Conservation (phyloP, 2,329 filamentous ascomycete species). For the Immersiporthe knoxdaviesiana region DNA sequence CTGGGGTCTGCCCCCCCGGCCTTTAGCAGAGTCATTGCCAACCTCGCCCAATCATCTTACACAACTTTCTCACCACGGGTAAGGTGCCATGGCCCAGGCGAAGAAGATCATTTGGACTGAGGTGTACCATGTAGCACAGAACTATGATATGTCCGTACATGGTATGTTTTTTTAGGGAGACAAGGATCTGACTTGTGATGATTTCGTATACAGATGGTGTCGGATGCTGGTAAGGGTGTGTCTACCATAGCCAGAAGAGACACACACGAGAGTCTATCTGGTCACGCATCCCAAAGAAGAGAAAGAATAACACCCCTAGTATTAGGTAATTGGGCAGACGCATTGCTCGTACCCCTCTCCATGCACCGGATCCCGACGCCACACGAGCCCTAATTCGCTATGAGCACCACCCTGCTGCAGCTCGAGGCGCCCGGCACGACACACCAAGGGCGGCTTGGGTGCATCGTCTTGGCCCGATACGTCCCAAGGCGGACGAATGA, state of each 20-base stretch:
- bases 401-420: background rate
- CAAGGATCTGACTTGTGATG: background rate
- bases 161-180: background rate
- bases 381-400: background rate
- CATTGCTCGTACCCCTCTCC: background rate
- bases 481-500: constrained; percentile 1
- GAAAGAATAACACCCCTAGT: background rate
- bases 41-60: constrained; percentile 29
- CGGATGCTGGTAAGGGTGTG: background rate
- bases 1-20: constrained; percentile 9
- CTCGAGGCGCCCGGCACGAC: background rate
- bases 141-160: background rate
- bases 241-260: background rate
- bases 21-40: background rate
- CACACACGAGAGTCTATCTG: background rate
- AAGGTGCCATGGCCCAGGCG: background rate
- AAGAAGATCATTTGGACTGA: background rate
- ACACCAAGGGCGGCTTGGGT: background rate
- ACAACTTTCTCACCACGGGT: background rate
- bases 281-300: background rate
- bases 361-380: background rate
- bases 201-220: background rate
- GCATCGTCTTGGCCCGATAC: background rate
- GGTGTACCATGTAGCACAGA: background rate
- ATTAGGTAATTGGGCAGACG: background rate